Evolutionary conservation across 208 protist genomes (phyloP).

Genomic region (Leishmania aethiopica): DNA sequence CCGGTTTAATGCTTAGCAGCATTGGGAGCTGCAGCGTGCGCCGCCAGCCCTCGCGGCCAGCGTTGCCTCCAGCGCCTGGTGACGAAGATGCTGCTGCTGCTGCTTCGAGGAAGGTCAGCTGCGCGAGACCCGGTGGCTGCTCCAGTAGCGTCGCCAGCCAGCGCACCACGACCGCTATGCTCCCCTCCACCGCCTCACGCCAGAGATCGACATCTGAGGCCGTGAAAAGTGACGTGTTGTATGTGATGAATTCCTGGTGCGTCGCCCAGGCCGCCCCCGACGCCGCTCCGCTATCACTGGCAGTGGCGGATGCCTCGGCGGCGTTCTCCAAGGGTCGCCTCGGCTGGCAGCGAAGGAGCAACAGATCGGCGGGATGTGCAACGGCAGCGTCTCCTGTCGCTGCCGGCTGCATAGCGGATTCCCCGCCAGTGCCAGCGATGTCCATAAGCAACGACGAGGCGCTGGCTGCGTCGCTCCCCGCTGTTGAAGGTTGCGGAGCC

Average conservation of each 20-base stretch:
- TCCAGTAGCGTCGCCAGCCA: slow-evolving; percentile 57
- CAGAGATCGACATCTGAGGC: slow-evolving; percentile 57
- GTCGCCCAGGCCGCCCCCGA: slow-evolving; percentile 26
- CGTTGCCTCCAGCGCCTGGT: not conserved
- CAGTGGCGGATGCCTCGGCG: not conserved
- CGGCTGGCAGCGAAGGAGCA: slow-evolving; percentile 49
- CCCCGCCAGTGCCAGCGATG: slow-evolving; percentile 14
- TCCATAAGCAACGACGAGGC: slow-evolving; percentile 26
- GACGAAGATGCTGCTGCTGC: slow-evolving; percentile 20
- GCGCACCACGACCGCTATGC: slow-evolving; percentile 37
- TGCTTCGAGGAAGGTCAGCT: slow-evolving; percentile 69
- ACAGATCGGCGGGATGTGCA: slow-evolving; percentile 53
- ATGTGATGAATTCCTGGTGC: slow-evolving; percentile 55
- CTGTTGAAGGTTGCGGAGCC: not conserved
- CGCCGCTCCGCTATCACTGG: not conserved
- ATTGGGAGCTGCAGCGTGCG: slow-evolving; percentile 72
- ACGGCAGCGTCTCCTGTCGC: slow-evolving; percentile 7
- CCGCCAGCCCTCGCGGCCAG: slow-evolving; percentile 51
- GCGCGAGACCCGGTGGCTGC: slow-evolving; percentile 67
- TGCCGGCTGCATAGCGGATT: not conserved
- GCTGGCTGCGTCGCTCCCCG: not conserved
- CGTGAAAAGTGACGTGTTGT: slow-evolving; percentile 54
- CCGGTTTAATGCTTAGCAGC: slow-evolving; percentile 43
- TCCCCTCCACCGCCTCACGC: slow-evolving; percentile 60
- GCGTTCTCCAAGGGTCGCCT: not conserved